Evolutionary conservation across 805 yeast genomes (phyloP), one percentile per base, ranked within the genome.

Genomic region (Cyberlindnera nakhonratchasimensis): DNA sequence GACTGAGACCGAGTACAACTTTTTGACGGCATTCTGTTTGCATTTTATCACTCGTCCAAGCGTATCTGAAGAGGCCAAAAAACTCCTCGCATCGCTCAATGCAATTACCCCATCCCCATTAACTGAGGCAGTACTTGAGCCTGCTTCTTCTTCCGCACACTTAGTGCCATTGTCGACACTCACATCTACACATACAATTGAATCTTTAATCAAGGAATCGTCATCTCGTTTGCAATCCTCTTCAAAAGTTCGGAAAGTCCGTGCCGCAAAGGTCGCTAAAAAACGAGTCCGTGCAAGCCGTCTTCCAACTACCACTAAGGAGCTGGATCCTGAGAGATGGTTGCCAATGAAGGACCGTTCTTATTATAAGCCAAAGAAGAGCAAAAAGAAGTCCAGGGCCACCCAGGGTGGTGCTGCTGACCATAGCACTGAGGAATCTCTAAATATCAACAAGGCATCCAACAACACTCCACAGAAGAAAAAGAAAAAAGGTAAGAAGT

Each of bases 341-440:
- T 63, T 91, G 38, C 95, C 96, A 18, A 54, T 85, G 72, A 84
- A 80, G 59, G 95, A 90, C 59, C 78, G 98, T 62, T 75, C 89
- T 6, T 78, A 81, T 54, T 89, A 84, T 66, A 86, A 79, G 62
- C 86, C 95, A 12, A 83, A 86, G 58, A 80, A 79, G 67, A 77
- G 80, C 50, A 67, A 67, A 50, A 48, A 59, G 40, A 37, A 35
- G 20, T 52, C 55, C 6, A 66, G 68, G 6, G 77, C 72, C 37
- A 77, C 84, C 0, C 86, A 80, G 59, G 88, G 86, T 54, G 82
- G 82, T 29, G 51, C 63, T 24, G 74, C 74, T 12, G 80, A 75
- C 54, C 65, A 63, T 39, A 67, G 61, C 5, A 66, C 73, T 18
- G 76, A 71, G 47, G 69, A 69, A 42, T 57, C 62, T 19, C 16